Percentiles rank a stretch among this genome's conserved stretches.
These are phyloP conservation scores for Aspergillus leporis DNA, from an alignment of 495 filamentous ascomycete genomes.

Conservation along the genomic window DNA sequence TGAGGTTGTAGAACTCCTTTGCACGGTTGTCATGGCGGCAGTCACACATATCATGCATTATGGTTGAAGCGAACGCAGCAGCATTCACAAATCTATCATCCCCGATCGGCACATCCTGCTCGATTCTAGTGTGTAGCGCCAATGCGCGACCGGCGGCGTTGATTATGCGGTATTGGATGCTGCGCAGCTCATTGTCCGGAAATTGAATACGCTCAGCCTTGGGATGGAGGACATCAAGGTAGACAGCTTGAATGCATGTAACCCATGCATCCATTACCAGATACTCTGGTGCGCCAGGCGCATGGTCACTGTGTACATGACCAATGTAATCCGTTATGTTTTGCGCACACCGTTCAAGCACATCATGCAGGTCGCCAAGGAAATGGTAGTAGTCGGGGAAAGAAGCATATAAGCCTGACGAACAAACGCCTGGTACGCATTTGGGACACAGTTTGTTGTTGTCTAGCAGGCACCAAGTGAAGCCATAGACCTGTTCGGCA, in stretches of 20 bases:
- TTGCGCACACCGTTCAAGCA: neutral
- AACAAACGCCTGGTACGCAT: neutral
- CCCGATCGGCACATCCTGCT: neutral
- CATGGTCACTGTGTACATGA: neutral
- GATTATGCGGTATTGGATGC: neutral
- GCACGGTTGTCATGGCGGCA: neutral
- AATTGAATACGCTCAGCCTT: neutral
- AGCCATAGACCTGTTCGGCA: neutral
- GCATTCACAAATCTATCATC: neutral
- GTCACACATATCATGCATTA: neutral
- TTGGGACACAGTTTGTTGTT: neutral
- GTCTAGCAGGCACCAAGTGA: neutral
- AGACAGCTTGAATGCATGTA: neutral
- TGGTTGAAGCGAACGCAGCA: neutral
- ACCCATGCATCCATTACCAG: neutral
- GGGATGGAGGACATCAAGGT: neutral
- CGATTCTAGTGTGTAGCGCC: neutral
- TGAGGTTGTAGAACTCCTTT: neutral
- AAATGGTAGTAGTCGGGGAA: neutral
- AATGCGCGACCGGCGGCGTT: neutral
- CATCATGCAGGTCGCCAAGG: neutral
- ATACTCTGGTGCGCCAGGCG: neutral
- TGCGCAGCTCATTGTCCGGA: neutral
- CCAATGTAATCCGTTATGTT: neutral
- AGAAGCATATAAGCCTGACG: neutral